phyloP scores from a whole-genome alignment of 257 asterid species.

The Leonotis leonurus region DNA sequence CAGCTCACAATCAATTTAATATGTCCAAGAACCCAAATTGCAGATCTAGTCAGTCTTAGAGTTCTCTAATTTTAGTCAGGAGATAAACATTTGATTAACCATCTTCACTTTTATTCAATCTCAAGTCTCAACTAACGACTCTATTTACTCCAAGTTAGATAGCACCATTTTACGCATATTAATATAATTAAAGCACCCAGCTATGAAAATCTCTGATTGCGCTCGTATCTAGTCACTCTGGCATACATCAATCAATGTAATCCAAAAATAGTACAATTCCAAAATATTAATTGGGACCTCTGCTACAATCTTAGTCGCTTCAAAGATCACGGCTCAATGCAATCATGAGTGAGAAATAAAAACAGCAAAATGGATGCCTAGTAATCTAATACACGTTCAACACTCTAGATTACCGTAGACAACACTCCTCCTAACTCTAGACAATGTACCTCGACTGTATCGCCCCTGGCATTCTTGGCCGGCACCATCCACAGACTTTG shows the following conservation, averaged over 20 bases:
- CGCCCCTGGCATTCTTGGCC: constrained; percentile 51
- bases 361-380: neutral
- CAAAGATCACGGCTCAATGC: neutral
- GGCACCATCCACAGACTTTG: constrained; percentile 80
- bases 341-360: constrained; percentile 8
- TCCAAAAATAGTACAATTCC: neutral
- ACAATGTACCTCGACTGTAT: constrained; percentile 66
- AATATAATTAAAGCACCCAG: neutral
- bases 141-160: constrained; percentile 4
- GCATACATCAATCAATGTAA: neutral
- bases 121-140: neutral
- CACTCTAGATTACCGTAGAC: neutral
- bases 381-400: neutral
- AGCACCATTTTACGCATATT: neutral
- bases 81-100: neutral
- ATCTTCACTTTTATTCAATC: neutral
- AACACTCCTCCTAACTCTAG: neutral
- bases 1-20: too few relatives aligned
- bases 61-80: neutral
- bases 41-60: neutral
- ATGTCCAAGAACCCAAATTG: neutral
- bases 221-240: neutral
- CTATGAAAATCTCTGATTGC: too few relatives aligned
- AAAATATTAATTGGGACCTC: neutral
- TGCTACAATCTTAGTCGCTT: constrained; percentile 1